phyloP scores from a whole-genome alignment of 2,329 filamentous ascomycete genomes.

The Scedosporium apiospermum region DNA sequence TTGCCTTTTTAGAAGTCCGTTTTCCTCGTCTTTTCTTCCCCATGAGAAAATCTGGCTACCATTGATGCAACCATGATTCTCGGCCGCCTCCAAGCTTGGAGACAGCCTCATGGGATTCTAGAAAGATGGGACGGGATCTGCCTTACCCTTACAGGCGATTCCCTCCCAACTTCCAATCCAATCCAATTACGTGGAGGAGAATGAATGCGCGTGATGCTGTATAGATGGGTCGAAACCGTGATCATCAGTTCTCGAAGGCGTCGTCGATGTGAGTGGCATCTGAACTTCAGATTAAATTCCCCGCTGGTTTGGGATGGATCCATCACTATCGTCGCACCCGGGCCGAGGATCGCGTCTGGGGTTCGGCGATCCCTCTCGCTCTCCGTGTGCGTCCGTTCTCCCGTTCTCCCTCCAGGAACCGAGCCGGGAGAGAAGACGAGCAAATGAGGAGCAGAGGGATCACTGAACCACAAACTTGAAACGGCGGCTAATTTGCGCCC shows the following conservation, averaged over 20 bases:
- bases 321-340: neutral
- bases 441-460: neutral
- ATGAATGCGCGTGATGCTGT: neutral
- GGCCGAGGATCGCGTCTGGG: neutral
- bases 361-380: neutral
- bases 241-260: neutral
- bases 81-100: neutral
- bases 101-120: neutral
- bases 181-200: neutral
- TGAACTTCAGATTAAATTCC: slow-evolving; percentile 1
- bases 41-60: too few relatives aligned
- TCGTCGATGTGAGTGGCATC: neutral
- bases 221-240: neutral
- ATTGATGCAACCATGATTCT: neutral
- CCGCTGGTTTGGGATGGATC: neutral
- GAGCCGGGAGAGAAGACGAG: neutral
- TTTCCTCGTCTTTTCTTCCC: neutral
- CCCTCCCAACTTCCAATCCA: neutral
- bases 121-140: neutral
- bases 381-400: neutral
- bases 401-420: neutral
- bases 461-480: neutral
- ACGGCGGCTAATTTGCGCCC: slow-evolving; percentile 4
- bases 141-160: neutral
- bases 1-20: neutral